Conservation (phyloP, 1,284 basidiomycete genomes). For the Puccinia novopanici region DNA sequence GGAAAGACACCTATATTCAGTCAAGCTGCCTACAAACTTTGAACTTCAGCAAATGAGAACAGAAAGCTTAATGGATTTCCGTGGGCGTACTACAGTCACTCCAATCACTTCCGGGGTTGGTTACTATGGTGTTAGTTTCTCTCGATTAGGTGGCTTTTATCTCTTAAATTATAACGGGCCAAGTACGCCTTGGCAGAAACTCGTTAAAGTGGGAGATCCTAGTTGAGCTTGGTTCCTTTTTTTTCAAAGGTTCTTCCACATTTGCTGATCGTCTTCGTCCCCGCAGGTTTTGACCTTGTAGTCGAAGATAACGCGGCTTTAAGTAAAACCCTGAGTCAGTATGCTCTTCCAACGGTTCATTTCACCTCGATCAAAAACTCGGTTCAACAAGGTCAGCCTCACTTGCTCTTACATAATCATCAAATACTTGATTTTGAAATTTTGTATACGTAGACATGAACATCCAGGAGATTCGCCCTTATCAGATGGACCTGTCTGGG, state of each 20-base stretch:
- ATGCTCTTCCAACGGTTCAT: conserved; percentile 21
- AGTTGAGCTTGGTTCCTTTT: conserved; percentile 61
- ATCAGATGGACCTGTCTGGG: conserved; percentile 85
- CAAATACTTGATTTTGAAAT: not conserved
- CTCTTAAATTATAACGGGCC: conserved; percentile 78
- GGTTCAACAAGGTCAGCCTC: conserved; percentile 17
- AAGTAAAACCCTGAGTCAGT: conserved; percentile 22
- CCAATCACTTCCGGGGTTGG: conserved; percentile 69
- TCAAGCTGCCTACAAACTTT: conserved; percentile 65
- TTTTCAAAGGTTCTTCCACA: too few relatives aligned
- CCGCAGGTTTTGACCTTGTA: not conserved
- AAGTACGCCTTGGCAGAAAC: conserved; percentile 79
- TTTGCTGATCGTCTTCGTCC: not conserved
- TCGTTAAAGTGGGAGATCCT: conserved; percentile 69
- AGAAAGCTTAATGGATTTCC: conserved; percentile 44
- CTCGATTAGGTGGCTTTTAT: conserved; percentile 81
- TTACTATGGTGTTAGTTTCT: conserved; percentile 73
- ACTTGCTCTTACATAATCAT: not conserved
- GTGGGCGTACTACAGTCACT: conserved; percentile 52
- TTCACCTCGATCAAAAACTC: conserved; percentile 24
- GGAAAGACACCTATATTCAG: conserved; percentile 79
- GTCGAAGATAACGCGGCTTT: conserved; percentile 19
- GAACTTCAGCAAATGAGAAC: conserved; percentile 54
- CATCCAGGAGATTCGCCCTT: conserved; percentile 83
- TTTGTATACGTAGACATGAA: conserved; percentile 69